These are phyloP conservation scores for Penicillium sclerotigenum DNA, from an alignment of 2,329 filamentous ascomycete genomes.

Conservation along the genomic window DNA sequence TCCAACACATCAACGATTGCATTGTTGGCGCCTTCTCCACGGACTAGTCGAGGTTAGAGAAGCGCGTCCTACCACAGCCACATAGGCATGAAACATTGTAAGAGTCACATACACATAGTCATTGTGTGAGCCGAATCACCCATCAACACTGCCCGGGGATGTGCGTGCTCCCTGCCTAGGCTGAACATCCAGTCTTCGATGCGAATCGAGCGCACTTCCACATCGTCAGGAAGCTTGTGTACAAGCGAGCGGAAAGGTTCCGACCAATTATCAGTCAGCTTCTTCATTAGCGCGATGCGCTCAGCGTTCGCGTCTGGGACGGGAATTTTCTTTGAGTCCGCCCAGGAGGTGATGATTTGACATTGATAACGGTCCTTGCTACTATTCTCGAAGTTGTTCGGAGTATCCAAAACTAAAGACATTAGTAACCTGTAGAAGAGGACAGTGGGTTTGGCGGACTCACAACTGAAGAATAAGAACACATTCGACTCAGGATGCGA, in stretches of 20 bases:
- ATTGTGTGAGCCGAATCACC: conserved; percentile 59
- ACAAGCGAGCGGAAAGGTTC: conserved; percentile 50
- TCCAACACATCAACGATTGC: conserved; percentile 53
- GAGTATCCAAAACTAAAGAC: conserved; percentile 48
- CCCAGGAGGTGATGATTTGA: conserved; percentile 55
- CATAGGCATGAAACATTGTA: neutral
- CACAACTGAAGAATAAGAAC: conserved; percentile 55
- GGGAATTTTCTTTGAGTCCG: conserved; percentile 34
- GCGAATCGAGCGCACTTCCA: conserved; percentile 47
- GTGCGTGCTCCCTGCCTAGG: conserved; percentile 35
- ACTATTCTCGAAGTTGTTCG: conserved; percentile 40
- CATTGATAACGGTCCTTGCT: conserved; percentile 42
- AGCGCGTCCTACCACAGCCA: neutral
- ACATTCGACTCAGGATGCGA: conserved; percentile 51
- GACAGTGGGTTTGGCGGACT: conserved; percentile 9
- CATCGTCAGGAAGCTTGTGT: conserved; percentile 40
- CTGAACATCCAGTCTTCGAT: conserved; percentile 48
- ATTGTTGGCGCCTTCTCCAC: conserved; percentile 59
- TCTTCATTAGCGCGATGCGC: conserved; percentile 44
- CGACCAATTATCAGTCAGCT: conserved; percentile 48
- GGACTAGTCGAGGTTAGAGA: conserved; percentile 39
- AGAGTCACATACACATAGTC: conserved; percentile 54
- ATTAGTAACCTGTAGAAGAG: neutral
- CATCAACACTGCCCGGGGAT: conserved; percentile 47
- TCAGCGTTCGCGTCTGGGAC: conserved; percentile 44